These are phyloP conservation scores for Epichloe aotearoae DNA, from an alignment of 2,329 filamentous ascomycete species.

Conservation along the genomic window DNA sequence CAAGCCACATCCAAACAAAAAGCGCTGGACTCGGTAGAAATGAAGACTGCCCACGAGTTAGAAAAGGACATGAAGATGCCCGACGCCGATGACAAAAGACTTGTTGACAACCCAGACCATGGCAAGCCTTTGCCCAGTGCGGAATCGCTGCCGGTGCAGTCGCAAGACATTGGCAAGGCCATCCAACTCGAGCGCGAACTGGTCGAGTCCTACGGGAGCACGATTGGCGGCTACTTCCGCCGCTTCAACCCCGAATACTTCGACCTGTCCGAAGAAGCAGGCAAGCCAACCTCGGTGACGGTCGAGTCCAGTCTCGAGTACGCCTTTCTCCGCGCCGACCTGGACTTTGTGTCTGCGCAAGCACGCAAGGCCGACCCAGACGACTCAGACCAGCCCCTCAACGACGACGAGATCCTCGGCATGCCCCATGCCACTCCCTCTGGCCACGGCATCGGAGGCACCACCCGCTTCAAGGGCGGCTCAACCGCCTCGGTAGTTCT, in stretches of 20 bases:
- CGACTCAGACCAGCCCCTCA: slow-evolving; percentile 68
- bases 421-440: slow-evolving; percentile 39
- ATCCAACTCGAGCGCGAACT: slow-evolving; percentile 57
- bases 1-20: slow-evolving; percentile 12
- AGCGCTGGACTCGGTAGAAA: slow-evolving; percentile 26
- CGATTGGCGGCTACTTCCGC: slow-evolving; percentile 88
- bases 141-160: slow-evolving; percentile 33
- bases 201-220: slow-evolving; percentile 64
- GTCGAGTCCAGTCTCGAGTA: slow-evolving; percentile 76
- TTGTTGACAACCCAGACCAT: slow-evolving; percentile 24
- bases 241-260: slow-evolving; percentile 80
- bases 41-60: slow-evolving; percentile 36
- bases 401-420: slow-evolving; percentile 73
- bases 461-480: slow-evolving; percentile 76
- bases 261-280: slow-evolving; percentile 22
- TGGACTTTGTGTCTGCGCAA: slow-evolving; percentile 87
- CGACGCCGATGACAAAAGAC: slow-evolving; percentile 15
- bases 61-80: slow-evolving; percentile 24
- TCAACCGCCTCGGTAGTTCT: slow-evolving; percentile 84
- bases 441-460: slow-evolving; percentile 55
- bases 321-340: slow-evolving; percentile 83
- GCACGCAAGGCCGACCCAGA: slow-evolving; percentile 65
- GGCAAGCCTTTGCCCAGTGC: slow-evolving; percentile 23
- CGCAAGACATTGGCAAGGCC: slow-evolving; percentile 45
- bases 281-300: slow-evolving; percentile 32